phyloP scores from a whole-genome alignment of 2,329 filamentous ascomycete species.

The Fusarium circinatum region DNA sequence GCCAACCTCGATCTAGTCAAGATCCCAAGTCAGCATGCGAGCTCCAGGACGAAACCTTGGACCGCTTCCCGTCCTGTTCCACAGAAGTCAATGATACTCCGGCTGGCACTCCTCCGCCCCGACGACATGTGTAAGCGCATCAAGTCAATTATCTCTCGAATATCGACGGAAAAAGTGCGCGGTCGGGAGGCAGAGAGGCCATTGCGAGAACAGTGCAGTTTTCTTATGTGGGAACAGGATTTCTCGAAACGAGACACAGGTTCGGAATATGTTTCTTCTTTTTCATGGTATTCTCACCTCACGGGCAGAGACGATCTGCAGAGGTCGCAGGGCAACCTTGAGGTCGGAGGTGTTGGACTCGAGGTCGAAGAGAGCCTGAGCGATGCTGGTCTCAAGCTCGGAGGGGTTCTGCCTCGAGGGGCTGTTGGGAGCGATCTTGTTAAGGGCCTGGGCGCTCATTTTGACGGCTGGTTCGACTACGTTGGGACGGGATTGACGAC shows the following conservation, averaged over 20 bases:
- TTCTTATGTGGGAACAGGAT: conserved; percentile 57
- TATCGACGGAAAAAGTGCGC: conserved; percentile 36
- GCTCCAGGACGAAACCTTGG: conserved; percentile 77
- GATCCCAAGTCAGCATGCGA: conserved; percentile 80
- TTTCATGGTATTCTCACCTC: conserved; percentile 81
- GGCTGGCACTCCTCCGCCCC: conserved; percentile 46
- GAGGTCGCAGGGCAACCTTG: conserved; percentile 93
- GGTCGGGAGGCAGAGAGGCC: conserved; percentile 45
- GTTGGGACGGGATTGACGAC: conserved; percentile 43
- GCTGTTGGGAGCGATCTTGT: conserved; percentile 99
- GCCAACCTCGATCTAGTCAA: conserved; percentile 96
- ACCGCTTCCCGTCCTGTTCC: conserved; percentile 82
- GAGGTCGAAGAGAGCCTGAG: conserved; percentile 96
- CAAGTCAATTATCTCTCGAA: conserved; percentile 26
- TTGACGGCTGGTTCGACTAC: conserved; percentile 59
- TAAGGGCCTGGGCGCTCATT: conserved; percentile 78
- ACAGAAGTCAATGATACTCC: conserved; percentile 57
- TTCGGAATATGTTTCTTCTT: neutral
- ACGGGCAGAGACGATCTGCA: conserved; percentile 98
- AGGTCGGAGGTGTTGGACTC: conserved; percentile 99
- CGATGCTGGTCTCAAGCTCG: conserved; percentile 97
- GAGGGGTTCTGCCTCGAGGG: conserved; percentile 94
- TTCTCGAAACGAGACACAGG: conserved; percentile 27
- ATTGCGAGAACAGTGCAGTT: conserved; percentile 46
- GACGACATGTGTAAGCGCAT: conserved; percentile 35